Evolutionary conservation across 805 yeast genomes (phyloP).

Genomic region (Metahyphopichia silvanorum): DNA sequence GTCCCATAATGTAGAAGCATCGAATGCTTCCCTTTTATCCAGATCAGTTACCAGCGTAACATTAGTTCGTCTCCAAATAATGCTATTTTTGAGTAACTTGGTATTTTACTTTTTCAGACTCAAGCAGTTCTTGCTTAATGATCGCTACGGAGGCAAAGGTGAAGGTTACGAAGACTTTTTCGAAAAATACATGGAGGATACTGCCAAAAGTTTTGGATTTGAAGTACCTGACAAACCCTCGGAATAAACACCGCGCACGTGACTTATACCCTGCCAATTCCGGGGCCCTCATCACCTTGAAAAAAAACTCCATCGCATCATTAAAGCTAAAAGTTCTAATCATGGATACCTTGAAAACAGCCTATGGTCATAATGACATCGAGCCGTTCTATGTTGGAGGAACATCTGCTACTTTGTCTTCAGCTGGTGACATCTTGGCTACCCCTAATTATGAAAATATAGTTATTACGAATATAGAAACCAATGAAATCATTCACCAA

Average conservation of each 20-base stretch:
- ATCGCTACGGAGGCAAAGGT: conserved; percentile 26
- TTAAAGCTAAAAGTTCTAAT: background rate
- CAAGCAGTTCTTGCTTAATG: conserved; percentile 31
- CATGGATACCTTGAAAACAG: conserved; percentile 30
- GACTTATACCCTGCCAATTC: too few species aligned
- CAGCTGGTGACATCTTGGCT: conserved; percentile 63
- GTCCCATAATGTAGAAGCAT: background rate
- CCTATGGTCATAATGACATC: conserved; percentile 47
- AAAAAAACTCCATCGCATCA: too few species aligned
- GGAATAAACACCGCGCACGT: too few species aligned
- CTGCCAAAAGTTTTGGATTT: conserved; percentile 43
- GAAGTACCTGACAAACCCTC: too few species aligned
- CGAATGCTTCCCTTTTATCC: background rate
- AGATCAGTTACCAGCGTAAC: too few species aligned
- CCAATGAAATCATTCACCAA: conserved; percentile 55
- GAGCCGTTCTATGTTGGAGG: conserved; percentile 89
- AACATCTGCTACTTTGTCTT: conserved; percentile 65
- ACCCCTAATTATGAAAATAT: conserved; percentile 80
- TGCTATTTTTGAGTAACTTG: conserved; percentile 24
- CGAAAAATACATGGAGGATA: conserved; percentile 40
- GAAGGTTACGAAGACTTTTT: conserved; percentile 44
- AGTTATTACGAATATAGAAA: conserved; percentile 59
- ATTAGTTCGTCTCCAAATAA: background rate
- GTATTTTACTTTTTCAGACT: conserved; percentile 30
- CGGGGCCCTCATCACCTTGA: too few species aligned